Base-by-base conservation (phyloP, 768 basidiomycete species). In the Leccinum broughii region DNA sequence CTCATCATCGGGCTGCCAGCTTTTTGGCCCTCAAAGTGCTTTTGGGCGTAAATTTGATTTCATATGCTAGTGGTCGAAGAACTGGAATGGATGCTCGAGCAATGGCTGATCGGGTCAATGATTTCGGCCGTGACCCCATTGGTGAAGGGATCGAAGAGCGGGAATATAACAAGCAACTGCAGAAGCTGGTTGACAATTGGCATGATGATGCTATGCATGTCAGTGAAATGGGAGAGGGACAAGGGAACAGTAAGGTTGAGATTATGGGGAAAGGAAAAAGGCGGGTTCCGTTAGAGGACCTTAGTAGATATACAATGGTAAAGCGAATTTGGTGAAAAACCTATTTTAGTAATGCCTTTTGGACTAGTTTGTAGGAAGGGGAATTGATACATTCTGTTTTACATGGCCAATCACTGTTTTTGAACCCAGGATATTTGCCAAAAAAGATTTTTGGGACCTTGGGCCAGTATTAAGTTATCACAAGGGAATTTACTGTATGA, bases 291-390 rank as follows among this genome's bases (percentile, higher is more conserved):
- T 74, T 98, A 54, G 94, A 97, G 71, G 93, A 96, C 69, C 81
- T 98, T 53, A 96, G 93, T 35, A 76, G 95, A 57, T 98, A 91
- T 78, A 96, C 94, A 20, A 98, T 98, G 95, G 90, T 96, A 51
- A 96, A 96, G 70, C 81, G 92, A 55, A 95, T 96, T 50, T 95
- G 85, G 84, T 88, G 39, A 63, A 51, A 20, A 46, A 4, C 5
- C 2, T 20, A 46, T 46, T 37, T 37, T 37, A 15, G 13, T 35
- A 10, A 11, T 34, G 30, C 30, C 30, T 34, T 34, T 34, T 34
- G 34, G 34, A 34, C 11, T 34, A 34, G 34, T 34, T 34, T 13
- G 34, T 34, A 34, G 30, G 30, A 30, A 30, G 30, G 30, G 30
- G 30, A 30, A 30, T 30, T 30, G 30, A 30, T 30, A 30, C 30